phyloP scores from a whole-genome alignment of 345 rosid species.

The Abelmoschus esculentus region DNA sequence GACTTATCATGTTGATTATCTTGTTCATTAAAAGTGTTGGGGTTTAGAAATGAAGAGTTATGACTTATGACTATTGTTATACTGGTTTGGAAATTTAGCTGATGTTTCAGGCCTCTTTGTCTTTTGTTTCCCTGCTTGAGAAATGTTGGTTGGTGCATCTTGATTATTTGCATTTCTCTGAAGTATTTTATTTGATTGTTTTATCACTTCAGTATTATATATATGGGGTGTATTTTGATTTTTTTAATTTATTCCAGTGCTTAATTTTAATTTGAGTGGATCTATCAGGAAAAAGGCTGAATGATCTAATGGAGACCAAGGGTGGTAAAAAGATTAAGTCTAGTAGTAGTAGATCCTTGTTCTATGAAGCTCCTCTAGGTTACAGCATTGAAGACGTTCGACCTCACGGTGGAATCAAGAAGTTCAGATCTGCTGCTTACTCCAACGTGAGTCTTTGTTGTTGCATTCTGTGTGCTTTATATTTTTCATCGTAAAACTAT shows the following conservation, averaged over 20 bases:
- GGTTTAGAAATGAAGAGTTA: not conserved
- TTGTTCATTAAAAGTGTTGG: not conserved
- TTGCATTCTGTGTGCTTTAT: not conserved
- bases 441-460: slow-evolving; percentile 46
- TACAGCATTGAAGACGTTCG: slow-evolving; percentile 98
- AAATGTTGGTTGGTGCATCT: not conserved
- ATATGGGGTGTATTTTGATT: not conserved
- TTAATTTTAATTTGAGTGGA: not conserved
- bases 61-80: not conserved
- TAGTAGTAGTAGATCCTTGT: not conserved
- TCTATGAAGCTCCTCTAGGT: slow-evolving; percentile 91
- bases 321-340: not conserved
- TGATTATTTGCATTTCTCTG: not conserved
- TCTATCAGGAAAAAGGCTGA: slow-evolving; percentile 20
- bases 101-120: not conserved
- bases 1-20: not conserved
- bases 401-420: slow-evolving; percentile 98
- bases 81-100: not conserved
- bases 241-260: not conserved
- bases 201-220: not conserved
- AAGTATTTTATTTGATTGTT: not conserved
- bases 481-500: not conserved
- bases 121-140: not conserved
- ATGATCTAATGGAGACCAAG: slow-evolving; percentile 2
- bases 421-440: slow-evolving; percentile 96